Evolutionary conservation across 148 eudicot genomes (phyloP).

Genomic region (Vaccinium vitisidaea): DNA sequence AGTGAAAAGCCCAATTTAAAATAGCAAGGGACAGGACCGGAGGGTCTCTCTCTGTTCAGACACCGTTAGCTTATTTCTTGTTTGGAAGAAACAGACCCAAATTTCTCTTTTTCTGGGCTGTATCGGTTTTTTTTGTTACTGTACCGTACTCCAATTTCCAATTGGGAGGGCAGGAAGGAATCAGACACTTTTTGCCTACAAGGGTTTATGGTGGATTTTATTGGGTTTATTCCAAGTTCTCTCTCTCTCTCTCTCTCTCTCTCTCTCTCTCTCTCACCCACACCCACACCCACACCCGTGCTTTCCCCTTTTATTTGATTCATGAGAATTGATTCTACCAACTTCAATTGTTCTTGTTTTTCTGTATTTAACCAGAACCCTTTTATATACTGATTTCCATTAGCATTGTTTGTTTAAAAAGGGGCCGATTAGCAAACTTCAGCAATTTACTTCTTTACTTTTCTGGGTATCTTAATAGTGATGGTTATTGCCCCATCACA

Average conservation of each 20-base stretch:
- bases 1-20: background rate
- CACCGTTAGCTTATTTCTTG: background rate
- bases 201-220: background rate
- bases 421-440: background rate
- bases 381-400: background rate
- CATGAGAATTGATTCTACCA: background rate
- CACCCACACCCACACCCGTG: background rate
- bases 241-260: background rate
- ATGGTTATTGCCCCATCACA: background rate
- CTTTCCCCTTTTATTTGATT: background rate
- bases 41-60: background rate
- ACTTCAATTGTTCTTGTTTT: background rate
- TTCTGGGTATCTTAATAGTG: background rate
- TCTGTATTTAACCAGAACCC: background rate
- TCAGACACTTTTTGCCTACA: background rate
- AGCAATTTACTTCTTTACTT: background rate
- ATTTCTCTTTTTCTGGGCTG: background rate
- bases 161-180: background rate
- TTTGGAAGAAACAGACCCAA: background rate
- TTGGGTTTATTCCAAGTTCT: background rate
- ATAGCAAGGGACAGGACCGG: background rate
- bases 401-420: background rate
- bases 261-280: background rate
- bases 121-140: too few relatives aligned
- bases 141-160: background rate